Percentiles rank a stretch among this genome's conserved stretches.
These are phyloP conservation scores for Aspergillus sergii DNA, from an alignment of 2,329 filamentous ascomycete species.

Conservation along the genomic window DNA sequence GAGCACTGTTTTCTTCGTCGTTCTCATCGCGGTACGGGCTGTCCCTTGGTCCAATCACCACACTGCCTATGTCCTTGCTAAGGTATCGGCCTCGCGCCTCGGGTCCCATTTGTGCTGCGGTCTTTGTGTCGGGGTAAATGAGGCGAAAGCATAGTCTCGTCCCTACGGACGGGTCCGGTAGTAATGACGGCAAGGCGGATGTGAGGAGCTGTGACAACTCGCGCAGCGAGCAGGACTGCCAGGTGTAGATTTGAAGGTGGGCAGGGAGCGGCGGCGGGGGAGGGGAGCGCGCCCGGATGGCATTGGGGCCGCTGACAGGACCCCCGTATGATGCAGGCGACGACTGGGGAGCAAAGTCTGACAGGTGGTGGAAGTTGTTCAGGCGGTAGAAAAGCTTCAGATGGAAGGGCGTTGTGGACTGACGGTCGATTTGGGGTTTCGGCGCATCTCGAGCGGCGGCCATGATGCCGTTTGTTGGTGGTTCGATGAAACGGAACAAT, in stretches of 20 bases:
- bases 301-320: slow-evolving; percentile 44
- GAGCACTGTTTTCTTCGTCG: slow-evolving; percentile 38
- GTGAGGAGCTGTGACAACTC: slow-evolving; percentile 80
- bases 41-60: slow-evolving; percentile 65
- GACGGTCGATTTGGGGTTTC: slow-evolving; percentile 61
- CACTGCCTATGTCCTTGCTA: slow-evolving; percentile 78
- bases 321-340: slow-evolving; percentile 25
- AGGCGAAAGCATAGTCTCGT: slow-evolving; percentile 86
- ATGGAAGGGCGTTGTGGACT: slow-evolving; percentile 77
- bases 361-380: slow-evolving; percentile 66
- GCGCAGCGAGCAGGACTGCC: slow-evolving; percentile 75
- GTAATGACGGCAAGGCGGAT: slow-evolving; percentile 65
- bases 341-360: slow-evolving; percentile 41
- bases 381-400: slow-evolving; percentile 82
- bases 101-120: slow-evolving; percentile 38
- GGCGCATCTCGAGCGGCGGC: slow-evolving; percentile 30
- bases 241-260: slow-evolving; percentile 81
- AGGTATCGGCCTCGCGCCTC: slow-evolving; percentile 64
- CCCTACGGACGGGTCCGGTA: slow-evolving; percentile 75
- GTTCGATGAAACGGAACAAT: neutral
- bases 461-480: slow-evolving; percentile 12
- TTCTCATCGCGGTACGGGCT: slow-evolving; percentile 27
- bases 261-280: slow-evolving; percentile 67
- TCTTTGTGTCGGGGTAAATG: slow-evolving; percentile 74
- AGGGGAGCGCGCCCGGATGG: slow-evolving; percentile 32